Evolutionary conservation across 2,329 filamentous ascomycete species (phyloP), one percentile per base, ranked within the genome.

Genomic region (Ceratocystis ficicola): DNA sequence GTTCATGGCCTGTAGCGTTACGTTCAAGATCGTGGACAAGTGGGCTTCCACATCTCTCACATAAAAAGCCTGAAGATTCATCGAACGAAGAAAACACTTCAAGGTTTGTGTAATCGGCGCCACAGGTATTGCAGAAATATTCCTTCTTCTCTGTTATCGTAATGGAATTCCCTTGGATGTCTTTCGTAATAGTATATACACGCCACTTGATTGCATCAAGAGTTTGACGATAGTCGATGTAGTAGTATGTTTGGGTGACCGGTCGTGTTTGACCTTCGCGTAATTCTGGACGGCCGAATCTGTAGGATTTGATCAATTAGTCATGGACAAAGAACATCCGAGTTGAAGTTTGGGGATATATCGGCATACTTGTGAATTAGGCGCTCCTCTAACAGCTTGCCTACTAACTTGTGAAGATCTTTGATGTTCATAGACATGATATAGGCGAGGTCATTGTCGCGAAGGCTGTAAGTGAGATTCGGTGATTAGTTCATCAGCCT

Each of bases 191-290:
- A 66, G 87, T 87, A 73, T 93, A 92, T 63, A 96, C 86, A 69
- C 90, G 87, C 83, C 89, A 99, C 75, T 99, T 99, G 77, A 96
- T 95, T 62, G 90, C 90, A 76, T 99, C 94, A 72, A 99, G 90
- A 44, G 93, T 90, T 67, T 90, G 88, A 68, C 94, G 90, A 72
- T 95, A 95, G 74, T 96, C 92, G 74, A 99, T 93, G 76, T 90
- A 99, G 78, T 95, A 99, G 81, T 96, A 99, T 69, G 93, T 95
- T 71, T 90, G 85, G 73, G 88, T 91, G 70, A 88, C 86, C 4
- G 90, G 88, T 64, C 91, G 86, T 67, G 88, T 87, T 68, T 91
- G 89, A 63, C 89, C 90, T 72, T 92, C 88, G 70, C 87, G 86
- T 65, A 88, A 78, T 74, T 96, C 91, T 62, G 86, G 83, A 68